Percentiles rank a stretch among this genome's conserved stretches.
Conservation (phyloP, 75 land plant genomes). For the Pinus tabuliformis region DNA sequence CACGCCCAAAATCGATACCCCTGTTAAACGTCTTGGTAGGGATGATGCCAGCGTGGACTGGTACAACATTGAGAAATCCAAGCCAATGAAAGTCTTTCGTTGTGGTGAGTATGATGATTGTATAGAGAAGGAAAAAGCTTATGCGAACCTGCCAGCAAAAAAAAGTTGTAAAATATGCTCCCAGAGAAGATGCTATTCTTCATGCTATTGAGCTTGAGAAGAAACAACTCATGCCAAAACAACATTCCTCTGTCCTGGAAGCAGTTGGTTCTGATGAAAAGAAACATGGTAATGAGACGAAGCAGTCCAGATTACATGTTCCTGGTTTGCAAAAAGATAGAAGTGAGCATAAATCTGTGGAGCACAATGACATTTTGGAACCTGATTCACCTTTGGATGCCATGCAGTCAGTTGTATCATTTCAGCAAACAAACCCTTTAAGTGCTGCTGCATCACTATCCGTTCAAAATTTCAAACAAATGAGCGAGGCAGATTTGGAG, state of each 20-base stretch:
- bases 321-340: neutral
- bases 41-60: constrained; percentile 70
- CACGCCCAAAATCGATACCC: too few species aligned
- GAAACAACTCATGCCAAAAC: constrained; percentile 14
- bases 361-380: neutral
- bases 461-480: neutral
- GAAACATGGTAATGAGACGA: neutral
- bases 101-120: constrained; percentile 74
- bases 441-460: neutral
- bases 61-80: too few species aligned
- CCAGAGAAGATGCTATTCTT: constrained; percentile 78
- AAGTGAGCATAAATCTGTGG: neutral
- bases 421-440: neutral
- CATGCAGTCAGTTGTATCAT: constrained; percentile 3
- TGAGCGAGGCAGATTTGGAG: constrained; percentile 35
- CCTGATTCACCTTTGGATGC: constrained; percentile 8
- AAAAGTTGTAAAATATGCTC: constrained; percentile 68
- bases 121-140: constrained; percentile 59
- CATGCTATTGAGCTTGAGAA: constrained; percentile 77
- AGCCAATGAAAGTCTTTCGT: constrained; percentile 60
- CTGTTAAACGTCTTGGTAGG: constrained; percentile 72
- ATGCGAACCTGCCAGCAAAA: constrained; percentile 27
- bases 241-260: constrained; percentile 6
- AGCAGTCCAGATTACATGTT: too few species aligned
- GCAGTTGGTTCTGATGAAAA: neutral